Base-by-base conservation (phyloP, 2,329 filamentous ascomycete species). In the Venturiaceae sp. region DNA sequence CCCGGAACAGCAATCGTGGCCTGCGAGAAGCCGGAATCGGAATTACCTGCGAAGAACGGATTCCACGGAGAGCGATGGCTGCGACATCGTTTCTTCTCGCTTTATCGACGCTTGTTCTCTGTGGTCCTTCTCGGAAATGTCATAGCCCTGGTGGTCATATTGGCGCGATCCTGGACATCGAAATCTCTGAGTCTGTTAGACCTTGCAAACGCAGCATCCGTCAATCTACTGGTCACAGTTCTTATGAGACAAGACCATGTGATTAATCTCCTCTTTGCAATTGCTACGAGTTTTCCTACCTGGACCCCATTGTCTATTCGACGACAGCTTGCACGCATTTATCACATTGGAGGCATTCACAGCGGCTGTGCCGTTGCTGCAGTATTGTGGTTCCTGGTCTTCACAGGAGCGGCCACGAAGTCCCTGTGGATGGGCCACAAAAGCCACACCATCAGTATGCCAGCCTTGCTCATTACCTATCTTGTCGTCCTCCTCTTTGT, bases 311-410 rank as follows among this genome's bases (percentile, higher is more conserved):
- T 75, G 14, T 52, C 59, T 5, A 63, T 74, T 28, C 71, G 73
- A 2, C 64, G 66, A 8, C 62, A 65, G 23, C 66, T 68, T 2
- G 72, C 72, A 30, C 75, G 74, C 62, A 62, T 74, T n/a, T 75
- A 74, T 62, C 68, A 69, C 34, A 67, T 73, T 41, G 73, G 73
- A 11, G 73, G 73, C 9, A 62, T 74, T 1, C 73, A 75, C 60
- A 68, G 67, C 3, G 69, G 71, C 2, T 67, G 68, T 53, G 72
- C 68, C 3, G 62, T 70, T 6, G 67, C 71, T 56, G 70, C 70
- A 1, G 62, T 69, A n/a, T 41, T 69, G 11, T 80, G 77, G 77
- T 78, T 74, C 66, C 64, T 74, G 13, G 62, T 70, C 21, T 73
- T 77, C 60, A 68, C 69, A 4, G 64, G 65, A 1, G 44, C 71